A percentile compares a stretch with the other conserved stretches of the same genome.
These are phyloP conservation scores for Penicillium waksmanii DNA, from an alignment of 495 filamentous ascomycete species.

Conservation along the genomic window DNA sequence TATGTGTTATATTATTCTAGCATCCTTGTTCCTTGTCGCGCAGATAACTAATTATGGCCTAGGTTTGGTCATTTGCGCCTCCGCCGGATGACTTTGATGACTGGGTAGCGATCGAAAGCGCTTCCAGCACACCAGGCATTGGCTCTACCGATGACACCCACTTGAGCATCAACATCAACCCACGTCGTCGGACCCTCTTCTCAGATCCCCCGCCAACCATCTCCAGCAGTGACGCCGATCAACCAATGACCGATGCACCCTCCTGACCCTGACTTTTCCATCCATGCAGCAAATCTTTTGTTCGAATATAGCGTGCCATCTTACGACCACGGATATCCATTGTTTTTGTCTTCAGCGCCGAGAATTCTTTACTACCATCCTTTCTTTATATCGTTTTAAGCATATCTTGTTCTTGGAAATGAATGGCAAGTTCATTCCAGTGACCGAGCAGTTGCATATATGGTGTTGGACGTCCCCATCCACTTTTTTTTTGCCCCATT, in stretches of 20 bases:
- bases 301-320: conserved; percentile 24
- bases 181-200: conserved; percentile 29
- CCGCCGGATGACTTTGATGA: conserved; percentile 63
- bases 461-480: conserved; percentile 3
- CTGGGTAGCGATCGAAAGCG: conserved; percentile 36
- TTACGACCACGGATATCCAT: conserved; percentile 33
- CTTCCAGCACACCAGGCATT: conserved; percentile 44
- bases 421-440: not conserved
- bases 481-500: not conserved
- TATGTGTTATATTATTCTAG: not conserved
- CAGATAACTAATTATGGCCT: conserved; percentile 8
- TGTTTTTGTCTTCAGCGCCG: conserved; percentile 22
- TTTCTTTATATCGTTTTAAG: not conserved
- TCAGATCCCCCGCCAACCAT: conserved; percentile 42
- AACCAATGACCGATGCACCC: conserved; percentile 47
- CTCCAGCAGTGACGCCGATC: conserved; percentile 36
- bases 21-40: conserved; percentile 3
- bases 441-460: conserved; percentile 1
- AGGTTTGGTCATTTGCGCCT: conserved; percentile 93
- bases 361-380: conserved; percentile 8
- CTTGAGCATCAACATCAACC: conserved; percentile 8
- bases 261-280: conserved; percentile 21
- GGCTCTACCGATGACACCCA: conserved; percentile 27
- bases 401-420: not conserved
- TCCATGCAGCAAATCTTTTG: conserved; percentile 11